A percentile compares a stretch with the other conserved stretches of the same genome.
phyloP scores from a whole-genome alignment of 306 rosid genomes.

The Mimosa pudica region DNA sequence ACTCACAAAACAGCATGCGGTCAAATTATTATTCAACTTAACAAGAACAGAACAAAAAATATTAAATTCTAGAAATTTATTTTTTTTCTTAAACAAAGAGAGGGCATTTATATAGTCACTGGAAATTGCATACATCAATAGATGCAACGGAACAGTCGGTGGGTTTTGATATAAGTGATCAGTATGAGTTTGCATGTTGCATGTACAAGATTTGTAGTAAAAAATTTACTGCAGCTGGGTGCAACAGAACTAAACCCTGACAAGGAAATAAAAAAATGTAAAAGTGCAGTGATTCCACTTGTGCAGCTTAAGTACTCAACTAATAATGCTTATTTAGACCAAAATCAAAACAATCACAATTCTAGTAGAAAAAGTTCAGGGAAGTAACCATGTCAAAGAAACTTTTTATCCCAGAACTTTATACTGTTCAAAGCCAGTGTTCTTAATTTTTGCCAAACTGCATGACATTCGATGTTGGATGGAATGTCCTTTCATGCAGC shows the following conservation, averaged over 20 bases:
- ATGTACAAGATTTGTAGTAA: conserved; percentile 5
- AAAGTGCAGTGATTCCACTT: neutral
- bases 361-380: neutral
- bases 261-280: conserved; percentile 22
- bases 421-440: conserved; percentile 6
- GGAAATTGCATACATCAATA: neutral
- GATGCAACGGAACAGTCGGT: conserved; percentile 1
- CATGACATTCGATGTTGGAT: conserved; percentile 22
- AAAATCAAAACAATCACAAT: conserved; percentile 3
- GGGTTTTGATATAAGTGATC: neutral
- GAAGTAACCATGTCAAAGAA: conserved; percentile 15
- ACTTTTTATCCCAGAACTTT: neutral
- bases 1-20: conserved; percentile 16
- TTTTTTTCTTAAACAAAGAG: conserved; percentile 11
- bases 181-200: conserved; percentile 11
- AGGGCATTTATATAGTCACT: neutral
- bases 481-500: conserved; percentile 20
- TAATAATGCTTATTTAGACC: conserved; percentile 6
- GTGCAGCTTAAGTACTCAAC: conserved; percentile 2
- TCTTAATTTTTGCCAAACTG: conserved; percentile 4
- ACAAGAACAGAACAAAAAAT: conserved; percentile 18
- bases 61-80: neutral
- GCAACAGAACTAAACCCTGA: neutral
- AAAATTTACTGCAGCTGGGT: conserved; percentile 22
- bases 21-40: conserved; percentile 33